Evolutionary conservation across 164 flowering plant species (phyloP).

Genomic region (Houttuynia cordata): DNA sequence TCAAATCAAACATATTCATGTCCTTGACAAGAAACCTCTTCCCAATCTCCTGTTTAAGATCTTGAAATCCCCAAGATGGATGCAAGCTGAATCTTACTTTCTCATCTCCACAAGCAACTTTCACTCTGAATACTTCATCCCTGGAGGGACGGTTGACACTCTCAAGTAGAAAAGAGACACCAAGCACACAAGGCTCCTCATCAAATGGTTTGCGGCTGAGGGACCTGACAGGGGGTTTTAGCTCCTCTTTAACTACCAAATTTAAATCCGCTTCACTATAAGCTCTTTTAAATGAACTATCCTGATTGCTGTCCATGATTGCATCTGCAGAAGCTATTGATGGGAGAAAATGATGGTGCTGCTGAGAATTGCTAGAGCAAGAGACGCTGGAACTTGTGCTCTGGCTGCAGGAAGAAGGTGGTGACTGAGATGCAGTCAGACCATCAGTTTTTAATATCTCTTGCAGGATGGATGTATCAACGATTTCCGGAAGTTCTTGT

Average conservation of each 20-base stretch:
- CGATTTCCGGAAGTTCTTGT: conserved; percentile 11
- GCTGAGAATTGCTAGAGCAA: conserved; percentile 32
- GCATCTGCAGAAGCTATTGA: conserved; percentile 17
- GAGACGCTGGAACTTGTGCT: conserved; percentile 49
- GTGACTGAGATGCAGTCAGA: conserved; percentile 29
- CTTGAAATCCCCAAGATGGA: conserved; percentile 38
- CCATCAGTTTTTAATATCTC: conserved; percentile 13
- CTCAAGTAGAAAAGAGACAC: conserved; percentile 21
- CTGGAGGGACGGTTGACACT: conserved; percentile 11
- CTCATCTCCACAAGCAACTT: conserved; percentile 55
- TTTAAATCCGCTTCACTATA: conserved; percentile 38
- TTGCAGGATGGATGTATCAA: conserved; percentile 7
- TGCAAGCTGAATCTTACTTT: conserved; percentile 60
- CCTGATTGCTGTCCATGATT: conserved; percentile 19
- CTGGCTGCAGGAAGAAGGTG: conserved; percentile 57
- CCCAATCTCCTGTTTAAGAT: conserved; percentile 47
- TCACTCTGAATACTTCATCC: conserved; percentile 28
- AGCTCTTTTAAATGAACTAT: conserved; percentile 31
- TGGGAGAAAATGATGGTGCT: conserved; percentile 10
- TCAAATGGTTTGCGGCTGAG: conserved; percentile 32
- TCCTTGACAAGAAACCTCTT: conserved; percentile 48
- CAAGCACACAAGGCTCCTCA: conserved; percentile 20
- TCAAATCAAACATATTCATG: conserved; percentile 32
- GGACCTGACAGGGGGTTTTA: conserved; percentile 33
- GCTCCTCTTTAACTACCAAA: conserved; percentile 21